Evolutionary conservation across 306 rosid species (phyloP), one percentile per base, ranked within the genome.

Genomic region (Prunus fruticosa): DNA sequence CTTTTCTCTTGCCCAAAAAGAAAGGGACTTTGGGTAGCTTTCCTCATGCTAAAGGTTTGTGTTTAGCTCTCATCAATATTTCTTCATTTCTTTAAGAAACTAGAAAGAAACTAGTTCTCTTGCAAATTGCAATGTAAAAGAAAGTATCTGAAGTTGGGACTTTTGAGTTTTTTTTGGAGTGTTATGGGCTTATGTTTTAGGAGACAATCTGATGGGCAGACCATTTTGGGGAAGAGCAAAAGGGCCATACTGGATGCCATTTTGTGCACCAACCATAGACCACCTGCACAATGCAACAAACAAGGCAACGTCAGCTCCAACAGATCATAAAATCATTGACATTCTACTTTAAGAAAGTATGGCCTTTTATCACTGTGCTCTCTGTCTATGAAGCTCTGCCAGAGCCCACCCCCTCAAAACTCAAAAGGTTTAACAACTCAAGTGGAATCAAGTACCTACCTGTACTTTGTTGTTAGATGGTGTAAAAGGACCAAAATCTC

Each of bases 211-310:
- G 68, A 96, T 86, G 86, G 99, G 99, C 71, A 96, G 83, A 19
- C 99, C 99, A 74, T 92, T 88, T 51, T 86, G 93, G 79, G 99
- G 99, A 81, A 96, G 97, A 63, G 97, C 96, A 87, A 96, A 96
- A 63, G 99, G 99, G 8, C 93, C 99, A 81, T 96, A 96, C 43
- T 96, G 99, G 57, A 96, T 96, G 16, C 99, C 99, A 82, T 83
- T 89, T 75, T 91, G 87, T 63, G 80, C 86, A 72, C 90, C 93
- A 64, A 61, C 86, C 47, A 86, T 69, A 82, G 85, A 78, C 99
- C 99, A 96, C 79, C 97, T 91, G 81, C 89, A 89, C 19, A 41
- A 71, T 0, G 20, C 45, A 66, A 34, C 38, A 27, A 38, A 47
- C 47, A 45, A 30, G 23, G 25, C 76, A 75, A 76, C 32, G 67